These are phyloP conservation scores for Fusarium sororula DNA, from an alignment of 2,329 filamentous ascomycete genomes.

Conservation along the genomic window DNA sequence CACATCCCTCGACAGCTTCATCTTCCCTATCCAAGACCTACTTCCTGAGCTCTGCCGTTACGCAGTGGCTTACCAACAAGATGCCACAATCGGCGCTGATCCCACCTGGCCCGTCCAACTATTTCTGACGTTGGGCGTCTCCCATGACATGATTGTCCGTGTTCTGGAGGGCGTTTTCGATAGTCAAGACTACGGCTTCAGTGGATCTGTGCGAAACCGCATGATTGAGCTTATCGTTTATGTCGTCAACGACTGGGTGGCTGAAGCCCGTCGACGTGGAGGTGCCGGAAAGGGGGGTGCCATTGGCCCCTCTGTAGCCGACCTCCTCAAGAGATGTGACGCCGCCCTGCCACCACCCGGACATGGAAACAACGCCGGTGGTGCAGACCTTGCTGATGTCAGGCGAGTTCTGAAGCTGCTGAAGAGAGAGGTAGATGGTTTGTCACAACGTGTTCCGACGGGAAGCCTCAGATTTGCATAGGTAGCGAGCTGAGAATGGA, in stretches of 20 bases:
- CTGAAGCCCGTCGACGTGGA: slow-evolving; percentile 59
- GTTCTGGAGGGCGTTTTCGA: slow-evolving; percentile 67
- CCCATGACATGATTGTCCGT: slow-evolving; percentile 64
- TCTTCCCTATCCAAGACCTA: slow-evolving; percentile 70
- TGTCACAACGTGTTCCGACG: slow-evolving; percentile 54
- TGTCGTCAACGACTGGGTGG: slow-evolving; percentile 59
- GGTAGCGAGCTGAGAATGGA: slow-evolving; percentile 24
- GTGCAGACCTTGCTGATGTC: slow-evolving; percentile 56
- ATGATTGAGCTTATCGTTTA: slow-evolving; percentile 65
- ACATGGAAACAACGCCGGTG: slow-evolving; percentile 55
- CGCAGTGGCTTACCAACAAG: slow-evolving; percentile 66
- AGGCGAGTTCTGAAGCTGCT: slow-evolving; percentile 54
- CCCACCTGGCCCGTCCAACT: slow-evolving; percentile 66
- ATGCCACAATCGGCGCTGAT: slow-evolving; percentile 65
- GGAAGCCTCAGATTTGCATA: slow-evolving; percentile 58
- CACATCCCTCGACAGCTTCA: slow-evolving; percentile 70
- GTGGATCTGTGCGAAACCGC: slow-evolving; percentile 57
- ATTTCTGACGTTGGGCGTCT: slow-evolving; percentile 65
- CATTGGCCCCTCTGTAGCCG: slow-evolving; percentile 57
- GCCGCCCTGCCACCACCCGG: slow-evolving; percentile 52
- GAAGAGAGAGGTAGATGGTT: slow-evolving; percentile 55
- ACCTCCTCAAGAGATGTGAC: slow-evolving; percentile 62
- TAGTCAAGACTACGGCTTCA: slow-evolving; percentile 67
- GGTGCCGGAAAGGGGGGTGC: slow-evolving; percentile 51
- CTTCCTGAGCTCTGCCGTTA: slow-evolving; percentile 72